A percentile compares a stretch with the other conserved stretches of the same genome.
These are phyloP conservation scores for Vinca minor DNA, from an alignment of 257 asterid genomes.

Conservation along the genomic window DNA sequence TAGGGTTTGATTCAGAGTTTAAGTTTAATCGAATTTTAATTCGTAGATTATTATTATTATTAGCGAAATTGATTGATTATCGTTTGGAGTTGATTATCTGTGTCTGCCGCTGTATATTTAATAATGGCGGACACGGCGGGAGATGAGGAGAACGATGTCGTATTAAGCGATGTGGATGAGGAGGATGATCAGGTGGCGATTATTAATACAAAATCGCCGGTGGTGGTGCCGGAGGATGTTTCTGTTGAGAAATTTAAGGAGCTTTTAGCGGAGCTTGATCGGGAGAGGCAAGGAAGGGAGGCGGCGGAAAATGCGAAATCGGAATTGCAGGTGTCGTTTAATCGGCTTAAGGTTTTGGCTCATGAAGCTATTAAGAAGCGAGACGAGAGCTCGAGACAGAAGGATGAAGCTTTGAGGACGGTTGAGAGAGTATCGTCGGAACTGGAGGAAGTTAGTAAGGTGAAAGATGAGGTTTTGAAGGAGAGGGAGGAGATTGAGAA, in stretches of 20 bases:
- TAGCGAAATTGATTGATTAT: conserved; percentile 1
- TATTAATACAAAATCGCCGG: conserved; percentile 24
- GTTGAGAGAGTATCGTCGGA: conserved; percentile 38
- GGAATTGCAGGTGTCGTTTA: conserved; percentile 61
- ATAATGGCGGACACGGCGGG: conserved; percentile 52
- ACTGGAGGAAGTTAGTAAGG: conserved; percentile 37
- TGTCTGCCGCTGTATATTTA: conserved; percentile 9
- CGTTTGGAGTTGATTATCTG: neutral
- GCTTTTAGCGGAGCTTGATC: conserved; percentile 69
- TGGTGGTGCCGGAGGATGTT: conserved; percentile 41
- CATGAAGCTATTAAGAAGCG: conserved; percentile 89
- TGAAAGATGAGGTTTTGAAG: conserved; percentile 42
- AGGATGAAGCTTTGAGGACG: conserved; percentile 53
- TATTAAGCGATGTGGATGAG: conserved; percentile 89
- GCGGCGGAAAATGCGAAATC: conserved; percentile 66
- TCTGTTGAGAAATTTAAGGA: conserved; percentile 58
- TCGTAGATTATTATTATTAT: neutral
- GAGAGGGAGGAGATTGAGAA: conserved; percentile 40
- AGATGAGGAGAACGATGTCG: conserved; percentile 63
- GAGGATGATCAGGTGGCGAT: conserved; percentile 68
- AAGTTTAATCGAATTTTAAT: neutral
- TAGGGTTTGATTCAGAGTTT: too few relatives aligned
- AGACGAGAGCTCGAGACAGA: conserved; percentile 69
- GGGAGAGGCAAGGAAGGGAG: conserved; percentile 68
- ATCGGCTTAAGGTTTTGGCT: conserved; percentile 64